phyloP scores from a whole-genome alignment of 2,329 filamentous ascomycete species.

The Gremmenia infestans region DNA sequence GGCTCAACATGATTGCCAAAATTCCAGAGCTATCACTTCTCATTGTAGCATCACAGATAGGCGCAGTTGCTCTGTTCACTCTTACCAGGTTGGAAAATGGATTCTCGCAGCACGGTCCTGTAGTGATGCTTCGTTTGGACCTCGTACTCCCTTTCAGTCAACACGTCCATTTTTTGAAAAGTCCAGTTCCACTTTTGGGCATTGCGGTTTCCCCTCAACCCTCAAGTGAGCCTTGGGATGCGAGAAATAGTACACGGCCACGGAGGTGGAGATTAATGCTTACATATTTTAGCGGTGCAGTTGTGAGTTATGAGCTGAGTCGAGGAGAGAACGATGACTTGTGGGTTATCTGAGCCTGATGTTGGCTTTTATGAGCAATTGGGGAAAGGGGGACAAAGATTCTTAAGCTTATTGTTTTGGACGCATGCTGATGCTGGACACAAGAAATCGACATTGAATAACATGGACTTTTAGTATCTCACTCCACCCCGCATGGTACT shows the following conservation, averaged over 20 bases:
- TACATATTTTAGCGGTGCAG: constrained; percentile 65
- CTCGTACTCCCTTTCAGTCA: constrained; percentile 42
- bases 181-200: constrained; percentile 54
- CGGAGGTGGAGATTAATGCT: constrained; percentile 63
- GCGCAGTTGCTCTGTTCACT: constrained; percentile 57
- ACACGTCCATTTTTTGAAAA: constrained; percentile 29
- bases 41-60: constrained; percentile 60
- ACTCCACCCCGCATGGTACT: too few relatives aligned
- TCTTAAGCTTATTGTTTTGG: too few relatives aligned
- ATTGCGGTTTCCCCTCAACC: constrained; percentile 64
- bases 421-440: too few relatives aligned
- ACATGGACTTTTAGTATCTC: too few relatives aligned
- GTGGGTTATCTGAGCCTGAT: constrained; percentile 15
- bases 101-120: constrained; percentile 5
- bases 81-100: constrained; percentile 45
- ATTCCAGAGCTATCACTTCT: constrained; percentile 69
- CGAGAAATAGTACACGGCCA: constrained; percentile 26
- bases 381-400: too few relatives aligned
- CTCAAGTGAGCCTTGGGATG: constrained; percentile 30
- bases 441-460: too few relatives aligned
- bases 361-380: too few relatives aligned
- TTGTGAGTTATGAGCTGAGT: constrained; percentile 64
- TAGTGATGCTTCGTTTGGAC: constrained; percentile 45
- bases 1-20: constrained; percentile 57
- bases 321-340: constrained; percentile 34